Conservation (phyloP, 345 rosid species). For the Rubroshorea leprosula region DNA sequence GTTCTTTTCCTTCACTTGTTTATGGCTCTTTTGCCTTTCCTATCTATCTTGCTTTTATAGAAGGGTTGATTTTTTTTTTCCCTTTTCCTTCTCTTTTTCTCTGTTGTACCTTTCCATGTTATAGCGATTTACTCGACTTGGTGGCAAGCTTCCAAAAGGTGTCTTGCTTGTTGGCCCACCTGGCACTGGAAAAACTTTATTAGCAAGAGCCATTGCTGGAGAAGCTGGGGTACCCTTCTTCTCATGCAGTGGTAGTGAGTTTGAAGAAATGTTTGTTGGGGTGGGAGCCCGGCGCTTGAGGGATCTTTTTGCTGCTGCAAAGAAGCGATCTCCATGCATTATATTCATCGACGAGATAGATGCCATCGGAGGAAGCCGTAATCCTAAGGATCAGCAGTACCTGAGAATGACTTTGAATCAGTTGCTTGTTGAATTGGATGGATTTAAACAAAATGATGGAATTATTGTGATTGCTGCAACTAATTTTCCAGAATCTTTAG, state of each 20-base stretch:
- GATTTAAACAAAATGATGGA: constrained; percentile 97
- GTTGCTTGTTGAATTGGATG: constrained; percentile 90
- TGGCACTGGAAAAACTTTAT: constrained; percentile 97
- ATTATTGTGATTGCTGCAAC: constrained; percentile 95
- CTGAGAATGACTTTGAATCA: constrained; percentile 99
- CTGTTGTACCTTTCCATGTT: constrained; percentile 13
- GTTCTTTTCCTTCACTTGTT: background rate
- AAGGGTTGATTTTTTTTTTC: constrained; percentile 5
- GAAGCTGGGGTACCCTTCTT: constrained; percentile 97
- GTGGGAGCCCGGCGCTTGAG: constrained; percentile 98
- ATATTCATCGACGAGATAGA: constrained; percentile 94
- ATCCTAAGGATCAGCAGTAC: constrained; percentile 91
- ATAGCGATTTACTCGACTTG: constrained; percentile 96
- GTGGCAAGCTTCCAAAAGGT: constrained; percentile 98
- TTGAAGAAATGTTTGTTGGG: constrained; percentile 99
- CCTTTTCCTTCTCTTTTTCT: constrained; percentile 4
- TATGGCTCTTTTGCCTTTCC: too few species aligned
- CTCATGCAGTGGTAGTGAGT: constrained; percentile 99
- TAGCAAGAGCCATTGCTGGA: constrained; percentile 98
- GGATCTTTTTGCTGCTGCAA: constrained; percentile 99
- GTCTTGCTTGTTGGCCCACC: constrained; percentile 97
- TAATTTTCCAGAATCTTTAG: constrained; percentile 89
- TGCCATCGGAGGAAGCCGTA: constrained; percentile 96
- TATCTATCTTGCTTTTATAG: background rate
- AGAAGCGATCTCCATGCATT: constrained; percentile 92